Evolutionary conservation across 1,139 yeast species (phyloP), one percentile per base, ranked within the genome.

Genomic region (Suhomyces bribrorum): DNA sequence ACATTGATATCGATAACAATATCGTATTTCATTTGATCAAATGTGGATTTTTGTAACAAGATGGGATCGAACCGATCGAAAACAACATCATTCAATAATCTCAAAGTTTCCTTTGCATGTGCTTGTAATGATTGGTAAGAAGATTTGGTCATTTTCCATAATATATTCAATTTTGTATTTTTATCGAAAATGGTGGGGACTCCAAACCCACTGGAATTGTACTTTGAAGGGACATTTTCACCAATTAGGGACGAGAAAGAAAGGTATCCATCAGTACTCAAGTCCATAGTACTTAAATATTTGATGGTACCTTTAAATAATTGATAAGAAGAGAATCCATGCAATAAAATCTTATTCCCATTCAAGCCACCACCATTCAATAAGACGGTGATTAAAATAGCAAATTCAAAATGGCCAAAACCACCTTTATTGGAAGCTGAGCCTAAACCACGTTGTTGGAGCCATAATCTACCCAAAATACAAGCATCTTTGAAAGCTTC

Each of bases 281-380:
- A 63, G 54, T 86, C 92, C 69, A 82, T 81, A 3, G 87, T 77
- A 2, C 97, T 94, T 44, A 92, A 59, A 53, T 84, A 90, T 52
- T 82, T 81, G 36, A 92, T 73, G 2, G 88, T 80, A 55, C 95
- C 96, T 59, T 87, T 89, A 68, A 92, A 92, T 40, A 92, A 66
- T 63, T 92, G 98, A 58, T 89, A 92, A 20, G 95, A 84, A 4
- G 96, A 87, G 59, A 86, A 90, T 1, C 97, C 98, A 50, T 83
- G 83, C 32, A 89, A 62, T 41, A 92, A 69, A 23, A 88, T 82
- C 53, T 81, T 83, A 53, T 83, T 83, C 14, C 94, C 90, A 48
- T 73, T 75, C 8, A 69, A 61, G 36, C 95, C 94, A 51, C 96
- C 96, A 50, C 97, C 96, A 48, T 83, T 81, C 29, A 92, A 68